Base-by-base conservation (phyloP, 148 eudicot genomes). In the Rhododendron mucronatum region DNA sequence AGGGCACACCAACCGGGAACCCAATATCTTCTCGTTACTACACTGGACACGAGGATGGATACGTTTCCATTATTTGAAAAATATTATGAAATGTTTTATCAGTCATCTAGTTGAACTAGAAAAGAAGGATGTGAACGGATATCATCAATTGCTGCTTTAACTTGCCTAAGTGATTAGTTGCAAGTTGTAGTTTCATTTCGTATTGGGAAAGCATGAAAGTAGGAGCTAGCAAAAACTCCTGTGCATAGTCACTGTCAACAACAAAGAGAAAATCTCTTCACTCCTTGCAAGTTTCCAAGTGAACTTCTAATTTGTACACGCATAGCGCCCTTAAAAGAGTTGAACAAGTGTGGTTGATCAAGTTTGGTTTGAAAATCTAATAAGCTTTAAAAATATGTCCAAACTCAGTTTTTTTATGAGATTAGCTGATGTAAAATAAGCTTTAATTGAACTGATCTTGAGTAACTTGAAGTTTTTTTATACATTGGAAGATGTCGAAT, bases 121-220 rank as follows among this genome's bases (percentile, higher is more conserved):
- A 59, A 20, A 5, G n/a, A 16, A 14, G 20, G 20, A 16, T 16
- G 20, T 55, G 59, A 55, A 55, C 5, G 21, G 59, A 55, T 48
- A 48, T 10, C 50, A 41, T 41, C 44, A 41, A 41, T 41, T 41
- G 7, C 44, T 41, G 44, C 44, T 41, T 41, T 41, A 41, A 41
- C 44, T 41, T 41, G 0, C 5, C 41, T 39, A 39, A 39, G 41
- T 39, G 41, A 47, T 47, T 95, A 80, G 96, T 95, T 37, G 94
- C 96, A 89, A 95, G 93, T 73, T 96, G 96, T 87, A 96, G 91
- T 81, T 96, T 96, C 63, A 95, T 91, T 57, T 89, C 90, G 92
- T 96, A 95, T 87, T 95, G 91, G 11, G 98, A 91, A 87, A 94
- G 86, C 86, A 67, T 88, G 89, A 91, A 95, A 20, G 99, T 94